These are phyloP conservation scores for Gloeophyllum trabeum DNA, from an alignment of 768 basidiomycete genomes.

Conservation along the genomic window DNA sequence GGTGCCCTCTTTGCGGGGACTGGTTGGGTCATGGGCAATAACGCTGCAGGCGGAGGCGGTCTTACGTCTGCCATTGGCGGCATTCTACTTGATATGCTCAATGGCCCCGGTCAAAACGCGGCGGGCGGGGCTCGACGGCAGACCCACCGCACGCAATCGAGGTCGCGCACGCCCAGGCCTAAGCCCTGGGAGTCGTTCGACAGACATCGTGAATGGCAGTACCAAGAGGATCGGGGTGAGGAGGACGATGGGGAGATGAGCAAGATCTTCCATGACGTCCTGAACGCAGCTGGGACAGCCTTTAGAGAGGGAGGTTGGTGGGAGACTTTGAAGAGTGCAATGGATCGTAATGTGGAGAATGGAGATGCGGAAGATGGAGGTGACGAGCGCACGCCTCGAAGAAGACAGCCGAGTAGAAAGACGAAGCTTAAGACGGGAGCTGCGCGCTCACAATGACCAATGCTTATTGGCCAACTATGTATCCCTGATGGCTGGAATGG, in stretches of 20 bases:
- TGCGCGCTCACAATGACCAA: neutral
- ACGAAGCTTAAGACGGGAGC: neutral
- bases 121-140: conserved; percentile 10
- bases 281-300: conserved; percentile 19
- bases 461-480: no score
- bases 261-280: conserved; percentile 34
- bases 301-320: conserved; percentile 26
- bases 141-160: conserved; percentile 5
- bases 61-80: conserved; percentile 28
- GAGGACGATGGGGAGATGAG: conserved; percentile 26
- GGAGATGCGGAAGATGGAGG: neutral
- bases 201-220: conserved; percentile 48
- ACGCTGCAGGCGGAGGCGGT: conserved; percentile 19
- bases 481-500: no score
- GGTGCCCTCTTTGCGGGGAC: conserved; percentile 37
- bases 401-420: neutral
- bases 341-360: conserved; percentile 9
- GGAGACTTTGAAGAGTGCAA: conserved; percentile 20
- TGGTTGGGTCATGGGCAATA: conserved; percentile 42
- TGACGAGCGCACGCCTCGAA: neutral
- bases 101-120: conserved; percentile 21
- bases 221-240: conserved; percentile 16
- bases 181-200: conserved; percentile 63
- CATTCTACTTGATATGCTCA: conserved; percentile 30
- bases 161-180: conserved; percentile 17